Base-by-base conservation (phyloP, 176 grass and related monocot species). In the Phoenix dactylifera region DNA sequence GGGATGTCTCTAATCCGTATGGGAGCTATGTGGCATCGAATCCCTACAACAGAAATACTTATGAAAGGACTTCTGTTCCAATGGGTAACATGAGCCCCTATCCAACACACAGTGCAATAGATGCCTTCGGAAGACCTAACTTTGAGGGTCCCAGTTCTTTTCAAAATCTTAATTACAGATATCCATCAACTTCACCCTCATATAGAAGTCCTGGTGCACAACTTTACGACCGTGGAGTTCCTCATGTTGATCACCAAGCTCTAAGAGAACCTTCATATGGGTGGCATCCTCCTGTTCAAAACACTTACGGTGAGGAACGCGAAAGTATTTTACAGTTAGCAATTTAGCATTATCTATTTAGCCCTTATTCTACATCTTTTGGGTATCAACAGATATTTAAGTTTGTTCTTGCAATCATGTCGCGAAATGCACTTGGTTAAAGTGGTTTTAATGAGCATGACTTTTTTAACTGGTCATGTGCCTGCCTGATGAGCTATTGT, bases 131-230 rank as follows among this genome's bases (percentile, higher is more conserved):
- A 64, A 24, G 49, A 26, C 59, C 62, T 62, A 25, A 55, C 12
- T 64, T 74, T 60, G 77, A 69, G 50, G 59, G 61, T 74, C 26
- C 67, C 68, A 65, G 76, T 65, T 64, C 66, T 15, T 60, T 54
- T 57, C 67, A 32, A 59, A 68, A 28, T 12, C 32, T 64, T 30
- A 49, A 44, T 19, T 35, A 75, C 51, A 53, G 18, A 60, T 56
- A 67, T 64, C 70, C 65, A 60, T 65, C 62, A 39, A 26, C 62
- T 64, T 52, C 50, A 35, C 60, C 81, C 15, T 58, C 19, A 1
- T 64, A 64, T 26, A 58, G 35, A 44, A 44, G 35, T 44, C 7
- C 1, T 14, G 35, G 32, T 58, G 52, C 23, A 71, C 61, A 71
- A 0, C 18, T 30, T 17, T 28, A 24, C 56, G 57, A 67, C 25